These are phyloP conservation scores for Apiotrichum montevideense DNA, from an alignment of 1,284 basidiomycete species.

Conservation along the genomic window DNA sequence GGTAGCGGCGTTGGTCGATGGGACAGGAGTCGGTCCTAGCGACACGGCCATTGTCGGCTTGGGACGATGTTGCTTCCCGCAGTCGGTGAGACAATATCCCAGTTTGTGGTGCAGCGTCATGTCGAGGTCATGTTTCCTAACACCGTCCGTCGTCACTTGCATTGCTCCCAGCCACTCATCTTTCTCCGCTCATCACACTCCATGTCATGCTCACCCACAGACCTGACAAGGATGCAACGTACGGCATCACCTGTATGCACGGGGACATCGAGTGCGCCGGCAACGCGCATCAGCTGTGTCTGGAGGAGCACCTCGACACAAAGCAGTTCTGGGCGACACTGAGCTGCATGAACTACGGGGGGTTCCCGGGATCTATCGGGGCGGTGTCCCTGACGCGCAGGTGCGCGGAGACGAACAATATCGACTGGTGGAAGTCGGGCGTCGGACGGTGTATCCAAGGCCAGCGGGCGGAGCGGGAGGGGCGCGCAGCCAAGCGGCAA, in stretches of 20 bases:
- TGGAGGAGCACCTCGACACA: conserved; percentile 43
- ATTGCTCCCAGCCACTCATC: conserved; percentile 2
- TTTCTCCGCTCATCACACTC: background rate
- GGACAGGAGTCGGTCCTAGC: too few relatives aligned
- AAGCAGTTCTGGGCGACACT: conserved; percentile 63
- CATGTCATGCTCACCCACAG: conserved; percentile 44
- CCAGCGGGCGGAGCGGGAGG: conserved; percentile 5
- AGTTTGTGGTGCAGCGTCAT: too few relatives aligned
- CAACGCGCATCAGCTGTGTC: conserved; percentile 78
- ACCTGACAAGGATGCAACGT: conserved; percentile 57
- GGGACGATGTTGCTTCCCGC: too few relatives aligned
- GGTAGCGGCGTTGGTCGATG: too few relatives aligned
- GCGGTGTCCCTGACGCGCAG: conserved; percentile 57
- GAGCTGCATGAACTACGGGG: conserved; percentile 68
- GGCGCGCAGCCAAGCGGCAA: conserved; percentile 1
- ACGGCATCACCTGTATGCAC: conserved; percentile 72
- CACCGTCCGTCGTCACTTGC: too few relatives aligned
- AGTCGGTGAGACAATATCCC: too few relatives aligned
- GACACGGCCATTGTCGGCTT: too few relatives aligned
- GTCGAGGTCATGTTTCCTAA: too few relatives aligned
- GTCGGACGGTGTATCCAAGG: conserved; percentile 56
- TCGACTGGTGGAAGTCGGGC: conserved; percentile 61
- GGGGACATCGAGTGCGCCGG: conserved; percentile 68
- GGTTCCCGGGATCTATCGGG: conserved; percentile 57
- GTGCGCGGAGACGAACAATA: conserved; percentile 59